A percentile compares a stretch with the other conserved stretches of the same genome.
phyloP scores from a whole-genome alignment of 306 rosid species.

The Fragaria ananassa region DNA sequence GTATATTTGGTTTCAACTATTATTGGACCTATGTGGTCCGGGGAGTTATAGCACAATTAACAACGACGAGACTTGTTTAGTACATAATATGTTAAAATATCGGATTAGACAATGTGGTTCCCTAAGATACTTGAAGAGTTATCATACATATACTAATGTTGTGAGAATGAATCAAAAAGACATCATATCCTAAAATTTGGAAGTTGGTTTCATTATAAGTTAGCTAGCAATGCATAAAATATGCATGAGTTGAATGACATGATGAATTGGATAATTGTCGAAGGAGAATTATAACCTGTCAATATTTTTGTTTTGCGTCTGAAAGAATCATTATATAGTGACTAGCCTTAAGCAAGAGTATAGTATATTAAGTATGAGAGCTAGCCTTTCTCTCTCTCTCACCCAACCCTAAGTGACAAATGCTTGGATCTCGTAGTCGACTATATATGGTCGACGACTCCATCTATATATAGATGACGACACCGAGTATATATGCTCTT shows the following conservation, averaged over 20 bases:
- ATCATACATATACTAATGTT: not conserved
- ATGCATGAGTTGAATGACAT: not conserved
- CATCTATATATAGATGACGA: not conserved
- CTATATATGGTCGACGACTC: not conserved
- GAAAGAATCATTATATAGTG: not conserved
- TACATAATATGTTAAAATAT: not conserved
- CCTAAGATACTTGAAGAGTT: not conserved
- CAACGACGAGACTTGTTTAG: slow-evolving; percentile 6
- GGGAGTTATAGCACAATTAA: slow-evolving; percentile 27
- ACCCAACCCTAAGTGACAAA: not conserved
- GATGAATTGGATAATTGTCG: not conserved
- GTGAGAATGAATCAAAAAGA: not conserved
- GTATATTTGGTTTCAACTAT: not conserved
- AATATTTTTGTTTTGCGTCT: not conserved
- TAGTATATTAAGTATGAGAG: not conserved
- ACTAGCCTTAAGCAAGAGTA: not conserved
- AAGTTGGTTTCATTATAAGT: not conserved
- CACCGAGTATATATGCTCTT: not conserved
- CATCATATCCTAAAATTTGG: not conserved
- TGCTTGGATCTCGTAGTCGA: not conserved
- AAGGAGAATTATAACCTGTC: not conserved
- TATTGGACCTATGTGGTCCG: slow-evolving; percentile 36
- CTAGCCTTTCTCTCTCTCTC: not conserved
- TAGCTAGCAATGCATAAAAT: not conserved
- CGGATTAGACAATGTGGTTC: not conserved